Conservation (phyloP, 305 asterid genomes). For the Rubia peregrina region DNA sequence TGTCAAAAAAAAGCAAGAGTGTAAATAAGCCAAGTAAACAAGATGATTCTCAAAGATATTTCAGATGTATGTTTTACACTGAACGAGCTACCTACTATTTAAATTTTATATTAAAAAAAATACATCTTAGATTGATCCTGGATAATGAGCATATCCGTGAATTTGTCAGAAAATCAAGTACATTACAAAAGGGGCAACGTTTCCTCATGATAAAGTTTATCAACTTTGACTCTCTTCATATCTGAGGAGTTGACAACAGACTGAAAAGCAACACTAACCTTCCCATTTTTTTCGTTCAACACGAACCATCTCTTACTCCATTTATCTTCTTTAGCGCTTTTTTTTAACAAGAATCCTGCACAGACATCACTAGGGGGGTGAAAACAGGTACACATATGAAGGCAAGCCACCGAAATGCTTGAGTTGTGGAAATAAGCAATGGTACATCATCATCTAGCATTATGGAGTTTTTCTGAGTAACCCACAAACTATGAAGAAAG, state of each 20-base stretch:
- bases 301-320: slow-evolving; percentile 99
- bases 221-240: neutral
- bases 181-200: neutral
- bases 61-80: neutral
- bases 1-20: neutral
- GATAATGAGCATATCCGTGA: neutral
- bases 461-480: neutral
- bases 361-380: neutral
- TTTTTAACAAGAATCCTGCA: slow-evolving; percentile 84
- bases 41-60: neutral
- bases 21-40: neutral
- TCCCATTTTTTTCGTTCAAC: slow-evolving; percentile 92
- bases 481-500: slow-evolving; percentile 1
- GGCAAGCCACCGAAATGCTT: neutral
- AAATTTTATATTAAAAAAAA: neutral
- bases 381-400: neutral
- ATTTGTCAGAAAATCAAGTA: too few species aligned
- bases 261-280: slow-evolving; percentile 41
- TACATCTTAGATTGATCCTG: neutral
- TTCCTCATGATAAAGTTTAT: neutral
- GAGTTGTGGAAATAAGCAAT: neutral
- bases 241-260: neutral
- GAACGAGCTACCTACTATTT: neutral
- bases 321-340: slow-evolving; percentile 76
- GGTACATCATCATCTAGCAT: neutral